These are phyloP conservation scores for Copromyces sp. DNA, from an alignment of 495 filamentous ascomycete genomes.

Conservation along the genomic window DNA sequence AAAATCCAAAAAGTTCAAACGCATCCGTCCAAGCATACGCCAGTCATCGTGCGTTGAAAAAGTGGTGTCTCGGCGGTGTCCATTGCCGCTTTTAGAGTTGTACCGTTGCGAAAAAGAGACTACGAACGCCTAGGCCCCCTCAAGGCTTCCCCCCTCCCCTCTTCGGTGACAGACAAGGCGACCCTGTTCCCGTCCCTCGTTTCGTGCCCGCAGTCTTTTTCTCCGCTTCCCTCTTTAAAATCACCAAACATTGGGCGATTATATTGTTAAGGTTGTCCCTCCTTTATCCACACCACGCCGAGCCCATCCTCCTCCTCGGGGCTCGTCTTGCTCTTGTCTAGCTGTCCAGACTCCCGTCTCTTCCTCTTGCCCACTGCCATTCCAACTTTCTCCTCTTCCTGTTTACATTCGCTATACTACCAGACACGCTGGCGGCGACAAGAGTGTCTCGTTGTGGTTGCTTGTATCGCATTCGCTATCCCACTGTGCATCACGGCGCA, in stretches of 20 bases:
- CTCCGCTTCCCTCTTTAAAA: background rate
- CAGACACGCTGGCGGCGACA: background rate
- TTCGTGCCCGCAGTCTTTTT: background rate
- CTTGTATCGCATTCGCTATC: background rate
- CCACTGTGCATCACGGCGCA: background rate
- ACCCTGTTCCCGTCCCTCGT: background rate
- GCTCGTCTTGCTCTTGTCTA: background rate
- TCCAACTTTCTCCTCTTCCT: background rate
- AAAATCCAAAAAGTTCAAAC: background rate
- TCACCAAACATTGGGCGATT: background rate
- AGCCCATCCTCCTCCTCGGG: background rate
- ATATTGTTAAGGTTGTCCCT: background rate
- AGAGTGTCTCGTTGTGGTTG: background rate
- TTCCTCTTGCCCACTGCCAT: background rate
- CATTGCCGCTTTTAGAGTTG: background rate
- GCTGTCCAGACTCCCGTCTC: background rate
- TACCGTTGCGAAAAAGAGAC: background rate
- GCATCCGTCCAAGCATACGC: background rate
- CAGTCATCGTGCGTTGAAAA: background rate
- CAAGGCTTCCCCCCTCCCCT: background rate
- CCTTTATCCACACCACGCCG: background rate
- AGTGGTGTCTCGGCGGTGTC: background rate
- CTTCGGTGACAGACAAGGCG: background rate
- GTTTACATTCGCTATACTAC: background rate
- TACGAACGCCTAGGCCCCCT: background rate